Conservation (phyloP, 768 basidiomycete species). For the Boletus rubroflammeus region DNA sequence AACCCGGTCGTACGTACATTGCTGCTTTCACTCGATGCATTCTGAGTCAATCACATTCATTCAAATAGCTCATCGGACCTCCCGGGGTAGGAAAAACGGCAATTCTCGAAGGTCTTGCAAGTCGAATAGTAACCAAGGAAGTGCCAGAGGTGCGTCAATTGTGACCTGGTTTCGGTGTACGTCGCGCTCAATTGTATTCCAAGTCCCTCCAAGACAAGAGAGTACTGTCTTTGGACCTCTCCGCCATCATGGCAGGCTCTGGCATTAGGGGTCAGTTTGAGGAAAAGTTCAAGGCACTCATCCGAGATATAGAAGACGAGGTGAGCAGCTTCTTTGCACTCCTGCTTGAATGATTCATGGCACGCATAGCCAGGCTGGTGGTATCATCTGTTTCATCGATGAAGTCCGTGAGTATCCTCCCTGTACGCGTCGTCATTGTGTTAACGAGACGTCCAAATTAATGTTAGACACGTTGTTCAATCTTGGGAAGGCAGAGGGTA, state of each 20-base stretch:
- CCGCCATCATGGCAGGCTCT: constrained; percentile 83
- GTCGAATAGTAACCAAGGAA: constrained; percentile 81
- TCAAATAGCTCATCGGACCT: constrained; percentile 65
- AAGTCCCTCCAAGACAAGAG: constrained; percentile 84
- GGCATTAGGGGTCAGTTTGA: constrained; percentile 92
- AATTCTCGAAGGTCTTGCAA: constrained; percentile 86
- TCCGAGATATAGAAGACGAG: constrained; percentile 87
- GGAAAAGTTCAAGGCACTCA: constrained; percentile 86
- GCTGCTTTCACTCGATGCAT: constrained; percentile 1
- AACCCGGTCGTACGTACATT: constrained; percentile 70
- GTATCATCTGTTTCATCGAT: constrained; percentile 91
- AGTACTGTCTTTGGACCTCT: constrained; percentile 83
- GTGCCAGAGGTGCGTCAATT: constrained; percentile 71
- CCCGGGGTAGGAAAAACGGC: constrained; percentile 94
- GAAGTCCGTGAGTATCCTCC: constrained; percentile 74
- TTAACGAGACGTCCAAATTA: not conserved
- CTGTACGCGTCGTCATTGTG: not conserved
- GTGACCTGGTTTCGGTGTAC: not conserved
- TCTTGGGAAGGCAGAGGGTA: constrained; percentile 87
- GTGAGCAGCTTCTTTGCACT: constrained; percentile 35
- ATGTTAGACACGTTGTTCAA: constrained; percentile 72
- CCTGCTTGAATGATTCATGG: constrained; percentile 16
- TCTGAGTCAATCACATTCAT: not conserved
- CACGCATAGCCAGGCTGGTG: constrained; percentile 48
- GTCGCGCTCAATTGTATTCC: not conserved